These are phyloP conservation scores for Solanum okadae DNA, from an alignment of 257 asterid genomes.

Conservation along the genomic window DNA sequence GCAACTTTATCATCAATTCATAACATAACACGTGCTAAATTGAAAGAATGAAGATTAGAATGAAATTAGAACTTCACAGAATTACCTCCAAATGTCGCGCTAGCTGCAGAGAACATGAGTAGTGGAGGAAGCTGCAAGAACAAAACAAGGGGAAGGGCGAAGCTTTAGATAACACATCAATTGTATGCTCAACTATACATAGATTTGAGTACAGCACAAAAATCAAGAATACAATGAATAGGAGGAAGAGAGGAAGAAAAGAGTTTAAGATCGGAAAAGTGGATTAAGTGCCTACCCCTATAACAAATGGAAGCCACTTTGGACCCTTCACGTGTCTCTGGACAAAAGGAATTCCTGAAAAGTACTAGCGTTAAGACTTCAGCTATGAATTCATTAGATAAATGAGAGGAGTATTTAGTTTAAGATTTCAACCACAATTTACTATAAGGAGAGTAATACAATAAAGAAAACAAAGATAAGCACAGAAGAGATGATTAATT, in stretches of 20 bases:
- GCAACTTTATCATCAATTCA: background rate
- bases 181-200: background rate
- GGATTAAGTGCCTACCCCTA: constrained; percentile 37
- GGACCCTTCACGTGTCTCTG: constrained; percentile 61
- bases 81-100: constrained; percentile 90
- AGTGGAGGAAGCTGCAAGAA: constrained; percentile 58
- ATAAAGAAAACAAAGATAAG: background rate
- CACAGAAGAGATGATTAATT: background rate
- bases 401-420: background rate
- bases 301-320: constrained; percentile 60
- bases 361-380: background rate
- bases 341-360: constrained; percentile 51
- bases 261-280: background rate
- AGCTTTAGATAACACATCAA: background rate
- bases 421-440: background rate
- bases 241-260: background rate
- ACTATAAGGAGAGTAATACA: background rate
- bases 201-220: background rate
- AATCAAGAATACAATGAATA: background rate
- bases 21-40: background rate
- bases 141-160: background rate
- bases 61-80: background rate
- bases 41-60: background rate
- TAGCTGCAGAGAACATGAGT: constrained; percentile 68
- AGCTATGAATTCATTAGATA: background rate